Base-by-base conservation (phyloP, 805 yeast genomes). In the Nakazawaea anatomiae region DNA sequence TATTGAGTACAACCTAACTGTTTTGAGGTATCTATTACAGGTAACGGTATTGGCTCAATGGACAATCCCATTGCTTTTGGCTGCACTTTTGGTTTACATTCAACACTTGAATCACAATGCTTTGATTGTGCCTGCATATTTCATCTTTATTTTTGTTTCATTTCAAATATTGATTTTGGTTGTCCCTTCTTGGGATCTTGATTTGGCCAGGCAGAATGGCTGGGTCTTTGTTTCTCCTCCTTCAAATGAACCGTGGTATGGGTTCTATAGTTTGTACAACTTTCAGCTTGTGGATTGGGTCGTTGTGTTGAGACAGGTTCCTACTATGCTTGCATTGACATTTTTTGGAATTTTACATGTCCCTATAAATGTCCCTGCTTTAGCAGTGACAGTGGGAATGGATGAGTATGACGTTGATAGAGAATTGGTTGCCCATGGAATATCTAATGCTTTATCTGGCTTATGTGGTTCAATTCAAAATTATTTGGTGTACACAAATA, bases 361-460 rank as follows among this genome's bases (percentile, higher is more conserved):
- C 9, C 99, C 99, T 4, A 94, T 94, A 54, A 94, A 94, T 64
- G 97, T 94, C 11, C 99, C 99, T 1, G 98, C 99, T 0, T 74
- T 94, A 44, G 97, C 98, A 0, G 94, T 91, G 14, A 86, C 96
- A 5, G 78, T 89, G 1, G 88, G 89, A 3, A 85, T 87, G 77
- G 94, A 87, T 65, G 83, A 84, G 51, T 80, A 87, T 57, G 96
- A 91, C 63, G 96, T 94, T 40, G 96, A 94, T 66, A 76, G 91
- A 52, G 99, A 94, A 68, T 76, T 94, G 52, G 85, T 92, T 34
- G 97, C 97, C 0, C 99, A 94, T 68, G 99, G 99, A 3, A 77
- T 85, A 54, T 88, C 97, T 5, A 94, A 94, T 63, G 82, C 86
- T 9, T 58, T 94, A 6, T 85, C 96, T 45, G 99, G 98, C 1